These are phyloP conservation scores for Xylariaceae sp. DNA, from an alignment of 2,329 filamentous ascomycete species.

Conservation along the genomic window DNA sequence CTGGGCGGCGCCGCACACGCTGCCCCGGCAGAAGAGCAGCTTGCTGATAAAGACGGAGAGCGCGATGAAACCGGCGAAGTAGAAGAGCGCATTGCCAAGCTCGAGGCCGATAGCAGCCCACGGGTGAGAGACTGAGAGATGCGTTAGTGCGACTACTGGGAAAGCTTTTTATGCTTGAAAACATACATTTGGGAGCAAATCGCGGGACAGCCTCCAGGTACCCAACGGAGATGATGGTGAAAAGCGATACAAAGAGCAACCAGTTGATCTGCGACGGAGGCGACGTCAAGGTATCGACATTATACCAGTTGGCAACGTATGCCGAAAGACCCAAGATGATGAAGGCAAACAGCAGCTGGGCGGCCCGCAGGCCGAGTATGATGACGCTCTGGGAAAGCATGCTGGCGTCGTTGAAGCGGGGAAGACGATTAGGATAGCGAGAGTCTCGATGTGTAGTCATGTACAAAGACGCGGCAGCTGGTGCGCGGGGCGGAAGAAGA, in stretches of 20 bases:
- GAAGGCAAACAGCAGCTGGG: constrained; percentile 42
- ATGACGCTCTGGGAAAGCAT: constrained; percentile 35
- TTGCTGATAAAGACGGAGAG: constrained; percentile 52
- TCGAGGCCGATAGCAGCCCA: constrained; percentile 47
- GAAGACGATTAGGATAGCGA: constrained; percentile 24
- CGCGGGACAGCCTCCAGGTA: constrained; percentile 49
- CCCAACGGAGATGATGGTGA: constrained; percentile 50
- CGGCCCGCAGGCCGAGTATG: constrained; percentile 38
- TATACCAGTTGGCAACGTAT: constrained; percentile 58
- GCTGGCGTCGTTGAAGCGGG: constrained; percentile 20
- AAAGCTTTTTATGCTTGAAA: too few species aligned
- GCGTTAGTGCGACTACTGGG: too few species aligned
- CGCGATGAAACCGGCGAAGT: constrained; percentile 56
- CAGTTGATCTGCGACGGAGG: constrained; percentile 57
- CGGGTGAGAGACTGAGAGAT: constrained; percentile 38
- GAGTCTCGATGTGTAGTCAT: constrained; percentile 24
- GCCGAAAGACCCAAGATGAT: constrained; percentile 44
- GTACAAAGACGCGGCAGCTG: constrained; percentile 15
- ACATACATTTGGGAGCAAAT: constrained; percentile 36
- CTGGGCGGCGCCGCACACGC: constrained; percentile 51
- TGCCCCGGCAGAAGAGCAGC: constrained; percentile 53
- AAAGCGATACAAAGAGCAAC: constrained; percentile 49
- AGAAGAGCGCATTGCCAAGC: constrained; percentile 48
- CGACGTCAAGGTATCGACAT: constrained; percentile 46
- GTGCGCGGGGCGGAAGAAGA: constrained; percentile 6